phyloP scores from a whole-genome alignment of 2,329 filamentous ascomycete genomes.

The Beauveria sp. region DNA sequence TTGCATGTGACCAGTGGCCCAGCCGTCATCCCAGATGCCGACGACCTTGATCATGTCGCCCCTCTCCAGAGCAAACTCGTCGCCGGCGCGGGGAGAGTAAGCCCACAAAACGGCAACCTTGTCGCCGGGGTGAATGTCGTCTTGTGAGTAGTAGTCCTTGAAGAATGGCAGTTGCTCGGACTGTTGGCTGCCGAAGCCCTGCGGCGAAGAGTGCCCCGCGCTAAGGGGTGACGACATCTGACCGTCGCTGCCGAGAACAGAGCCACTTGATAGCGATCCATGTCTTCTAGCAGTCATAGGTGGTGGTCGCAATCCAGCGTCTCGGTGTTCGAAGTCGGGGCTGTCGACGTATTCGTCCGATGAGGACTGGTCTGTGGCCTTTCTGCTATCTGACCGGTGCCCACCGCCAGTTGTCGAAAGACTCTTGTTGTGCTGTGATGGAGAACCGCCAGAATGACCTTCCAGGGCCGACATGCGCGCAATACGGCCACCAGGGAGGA shows the following conservation, averaged over 20 bases:
- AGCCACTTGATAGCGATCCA: slow-evolving; percentile 84
- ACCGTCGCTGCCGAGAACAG: slow-evolving; percentile 63
- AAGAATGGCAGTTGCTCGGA: slow-evolving; percentile 95
- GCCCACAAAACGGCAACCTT: slow-evolving; percentile 91
- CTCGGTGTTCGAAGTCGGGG: slow-evolving; percentile 57
- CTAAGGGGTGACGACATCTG: slow-evolving; percentile 71
- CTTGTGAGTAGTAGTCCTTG: slow-evolving; percentile 97
- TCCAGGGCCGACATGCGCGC: slow-evolving; percentile 94
- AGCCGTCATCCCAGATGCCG: slow-evolving; percentile 98
- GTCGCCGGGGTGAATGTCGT: slow-evolving; percentile 89
- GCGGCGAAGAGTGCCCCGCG: slow-evolving; percentile 75
- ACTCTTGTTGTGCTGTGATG: slow-evolving; percentile 42
- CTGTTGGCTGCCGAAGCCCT: slow-evolving; percentile 76
- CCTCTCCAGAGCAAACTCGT: slow-evolving; percentile 88
- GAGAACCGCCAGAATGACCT: slow-evolving; percentile 57
- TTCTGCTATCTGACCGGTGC: slow-evolving; percentile 34
- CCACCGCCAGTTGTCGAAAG: slow-evolving; percentile 19
- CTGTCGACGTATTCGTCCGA: slow-evolving; percentile 68
- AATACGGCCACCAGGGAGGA: slow-evolving; percentile 80
- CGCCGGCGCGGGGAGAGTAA: slow-evolving; percentile 86
- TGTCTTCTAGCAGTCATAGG: slow-evolving; percentile 59
- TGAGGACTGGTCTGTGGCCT: slow-evolving; percentile 51
- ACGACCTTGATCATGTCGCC: slow-evolving; percentile 98
- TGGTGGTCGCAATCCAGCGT: slow-evolving; percentile 49
- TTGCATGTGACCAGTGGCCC: slow-evolving; percentile 87